Base-by-base conservation (phyloP, 257 asterid genomes). In the Solanum sparsipilum region DNA sequence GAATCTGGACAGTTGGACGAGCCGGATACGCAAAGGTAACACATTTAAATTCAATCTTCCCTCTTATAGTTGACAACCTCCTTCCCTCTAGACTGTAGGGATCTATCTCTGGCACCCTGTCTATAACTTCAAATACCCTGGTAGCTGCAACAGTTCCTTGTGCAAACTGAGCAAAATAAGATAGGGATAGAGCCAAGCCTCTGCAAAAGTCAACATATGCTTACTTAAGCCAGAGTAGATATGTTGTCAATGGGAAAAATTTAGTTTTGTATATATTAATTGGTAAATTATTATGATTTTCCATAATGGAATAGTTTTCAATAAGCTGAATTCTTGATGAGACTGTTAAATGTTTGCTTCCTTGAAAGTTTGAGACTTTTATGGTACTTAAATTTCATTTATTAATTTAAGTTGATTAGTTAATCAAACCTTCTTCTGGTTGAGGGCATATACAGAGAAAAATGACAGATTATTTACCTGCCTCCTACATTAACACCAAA, bases 71-170 rank as follows among this genome's bases (percentile, higher is more conserved):
- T 39, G 95, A 87, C 84, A 94, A 93, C 79, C 67, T 92, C 88
- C 92, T 90, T 84, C 98, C 98, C 74, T 92, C 95, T 5, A 83
- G 86, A 86, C 93, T 92, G 35, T 94, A 94, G 13, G 98, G 95
- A 88, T 95, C 98, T 25, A 95, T 94, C 39, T 81, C 93, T 29
- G 98, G 98, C 35, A 94, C 88, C 38, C 95, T 89, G 83, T 94
- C 96, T 32, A 94, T 94, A 48, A 95, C 92, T 88, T 93, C 95
- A 85, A 94, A 95, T 74, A 95, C 94, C 87, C 96, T 90, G 67
- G 94, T 87, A 16, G 98, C 98, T 39, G 98, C 97, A 18, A 94
- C 98, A 0, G 95, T 95, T 86, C 98, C 98, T 94, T 94, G 98
- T 2, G 98, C 91, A 90, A 96, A 94, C 86, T 96, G 98, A 21